Percentiles rank a stretch among this genome's conserved stretches.
phyloP scores from a whole-genome alignment of 257 asterid genomes.

The Capsicum chinense region DNA sequence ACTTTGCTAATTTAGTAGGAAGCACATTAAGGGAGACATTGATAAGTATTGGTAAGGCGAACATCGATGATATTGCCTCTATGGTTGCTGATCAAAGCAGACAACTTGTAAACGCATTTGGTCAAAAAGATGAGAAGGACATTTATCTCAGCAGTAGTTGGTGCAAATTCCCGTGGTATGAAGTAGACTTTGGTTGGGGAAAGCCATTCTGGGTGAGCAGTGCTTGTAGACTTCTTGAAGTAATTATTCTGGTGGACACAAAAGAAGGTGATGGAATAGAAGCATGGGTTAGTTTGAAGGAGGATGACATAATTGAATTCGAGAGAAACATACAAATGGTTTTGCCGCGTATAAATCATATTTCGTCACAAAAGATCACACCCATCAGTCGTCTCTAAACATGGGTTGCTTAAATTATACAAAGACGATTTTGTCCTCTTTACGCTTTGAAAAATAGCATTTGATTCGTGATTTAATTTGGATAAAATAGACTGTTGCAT shows the following conservation, averaged over 20 bases:
- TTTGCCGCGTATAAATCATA: too few relatives aligned
- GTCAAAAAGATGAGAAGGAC: neutral
- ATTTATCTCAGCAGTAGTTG: slow-evolving; percentile 4
- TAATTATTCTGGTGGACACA: slow-evolving; percentile 28
- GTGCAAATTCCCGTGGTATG: slow-evolving; percentile 28
- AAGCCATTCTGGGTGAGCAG: slow-evolving; percentile 37
- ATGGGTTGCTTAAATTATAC: too few relatives aligned
- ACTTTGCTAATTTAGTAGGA: slow-evolving; percentile 21
- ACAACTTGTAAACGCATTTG: neutral
- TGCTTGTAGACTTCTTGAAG: neutral
- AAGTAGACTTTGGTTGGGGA: slow-evolving; percentile 43
- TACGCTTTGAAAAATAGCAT: neutral
- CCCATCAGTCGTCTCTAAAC: too few relatives aligned
- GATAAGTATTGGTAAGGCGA: slow-evolving; percentile 2
- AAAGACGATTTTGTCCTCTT: neutral
- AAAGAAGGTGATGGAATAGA: slow-evolving; percentile 37
- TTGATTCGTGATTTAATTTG: neutral
- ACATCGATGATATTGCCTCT: slow-evolving; percentile 29
- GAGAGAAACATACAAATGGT: neutral
- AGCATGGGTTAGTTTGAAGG: slow-evolving; percentile 37
- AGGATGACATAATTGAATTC: slow-evolving; percentile 31
- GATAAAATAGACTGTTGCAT: too few relatives aligned
- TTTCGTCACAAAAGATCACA: neutral
- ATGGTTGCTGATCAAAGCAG: slow-evolving; percentile 8
- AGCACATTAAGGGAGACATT: neutral